These are phyloP conservation scores for Colletotrichum musae DNA, from an alignment of 2,329 filamentous ascomycete species.

Conservation along the genomic window DNA sequence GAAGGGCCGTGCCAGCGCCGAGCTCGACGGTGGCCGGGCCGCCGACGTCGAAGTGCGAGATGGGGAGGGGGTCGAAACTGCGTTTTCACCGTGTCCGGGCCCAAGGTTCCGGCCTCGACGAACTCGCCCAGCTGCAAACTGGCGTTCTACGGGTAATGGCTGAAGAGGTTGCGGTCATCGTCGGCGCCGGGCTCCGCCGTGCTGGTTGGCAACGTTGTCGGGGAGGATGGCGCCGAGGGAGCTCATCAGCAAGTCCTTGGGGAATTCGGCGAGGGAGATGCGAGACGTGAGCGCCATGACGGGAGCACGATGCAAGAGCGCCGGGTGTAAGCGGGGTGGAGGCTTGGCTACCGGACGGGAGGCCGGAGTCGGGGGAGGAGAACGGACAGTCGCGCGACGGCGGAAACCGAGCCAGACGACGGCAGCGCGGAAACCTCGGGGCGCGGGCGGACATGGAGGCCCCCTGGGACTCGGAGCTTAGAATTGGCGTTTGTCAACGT, in stretches of 20 bases:
- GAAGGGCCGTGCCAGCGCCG: conserved; percentile 74
- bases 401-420: conserved; percentile 5
- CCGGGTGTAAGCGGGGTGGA: background rate
- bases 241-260: conserved; percentile 73
- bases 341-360: conserved; percentile 6
- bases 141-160: conserved; percentile 83
- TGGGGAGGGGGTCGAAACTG: conserved; percentile 31
- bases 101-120: conserved; percentile 64
- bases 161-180: conserved; percentile 72
- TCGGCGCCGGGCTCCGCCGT: conserved; percentile 71
- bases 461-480: background rate
- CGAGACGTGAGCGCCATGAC: conserved; percentile 62
- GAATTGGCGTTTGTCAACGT: conserved; percentile 5
- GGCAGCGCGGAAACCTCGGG: conserved; percentile 1
- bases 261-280: conserved; percentile 56
- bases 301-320: conserved; percentile 19
- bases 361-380: conserved; percentile 10
- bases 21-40: conserved; percentile 73
- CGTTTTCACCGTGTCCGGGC: conserved; percentile 34
- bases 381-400: conserved; percentile 2
- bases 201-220: conserved; percentile 76
- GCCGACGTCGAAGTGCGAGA: conserved; percentile 60
- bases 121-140: conserved; percentile 69
- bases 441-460: background rate
- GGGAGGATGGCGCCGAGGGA: conserved; percentile 76